Evolutionary conservation across 2,329 filamentous ascomycete genomes (phyloP).

Genomic region (Pseudocercospora vitis): DNA sequence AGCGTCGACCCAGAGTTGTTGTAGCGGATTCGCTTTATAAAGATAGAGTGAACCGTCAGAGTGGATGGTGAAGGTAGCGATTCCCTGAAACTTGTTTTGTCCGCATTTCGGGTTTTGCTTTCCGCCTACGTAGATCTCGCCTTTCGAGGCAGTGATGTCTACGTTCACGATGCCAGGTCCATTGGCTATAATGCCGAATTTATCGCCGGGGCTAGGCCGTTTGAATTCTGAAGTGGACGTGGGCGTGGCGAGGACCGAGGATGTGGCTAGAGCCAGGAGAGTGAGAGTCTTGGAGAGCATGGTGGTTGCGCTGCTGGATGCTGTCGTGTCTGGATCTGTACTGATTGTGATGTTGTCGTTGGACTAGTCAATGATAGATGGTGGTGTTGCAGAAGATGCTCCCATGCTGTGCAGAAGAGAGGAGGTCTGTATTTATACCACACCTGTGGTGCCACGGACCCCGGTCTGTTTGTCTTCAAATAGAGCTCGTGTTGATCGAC

Average conservation of each 20-base stretch:
- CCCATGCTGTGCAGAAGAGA: neutral
- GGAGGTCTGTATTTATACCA: neutral
- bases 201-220: neutral
- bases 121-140: conserved; percentile 25
- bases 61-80: conserved; percentile 15
- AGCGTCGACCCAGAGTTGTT: conserved; percentile 22
- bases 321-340: neutral
- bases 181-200: conserved; percentile 3
- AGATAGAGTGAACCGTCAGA: conserved; percentile 11
- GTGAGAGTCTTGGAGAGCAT: conserved; percentile 8
- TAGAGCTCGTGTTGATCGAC: conserved; percentile 2
- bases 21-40: conserved; percentile 11
- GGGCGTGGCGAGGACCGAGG: neutral
- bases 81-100: neutral
- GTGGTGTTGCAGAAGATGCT: neutral
- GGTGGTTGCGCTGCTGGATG: neutral
- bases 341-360: neutral
- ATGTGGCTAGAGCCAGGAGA: neutral
- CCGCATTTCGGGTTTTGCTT: conserved; percentile 19
- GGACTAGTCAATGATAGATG: too few relatives aligned
- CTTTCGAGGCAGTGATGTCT: conserved; percentile 21
- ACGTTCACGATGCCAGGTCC: conserved; percentile 13
- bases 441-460: neutral
- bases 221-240: neutral
- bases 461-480: neutral